phyloP scores from a whole-genome alignment of 2,329 filamentous ascomycete species.

The Trichoderma atrobrunneum region DNA sequence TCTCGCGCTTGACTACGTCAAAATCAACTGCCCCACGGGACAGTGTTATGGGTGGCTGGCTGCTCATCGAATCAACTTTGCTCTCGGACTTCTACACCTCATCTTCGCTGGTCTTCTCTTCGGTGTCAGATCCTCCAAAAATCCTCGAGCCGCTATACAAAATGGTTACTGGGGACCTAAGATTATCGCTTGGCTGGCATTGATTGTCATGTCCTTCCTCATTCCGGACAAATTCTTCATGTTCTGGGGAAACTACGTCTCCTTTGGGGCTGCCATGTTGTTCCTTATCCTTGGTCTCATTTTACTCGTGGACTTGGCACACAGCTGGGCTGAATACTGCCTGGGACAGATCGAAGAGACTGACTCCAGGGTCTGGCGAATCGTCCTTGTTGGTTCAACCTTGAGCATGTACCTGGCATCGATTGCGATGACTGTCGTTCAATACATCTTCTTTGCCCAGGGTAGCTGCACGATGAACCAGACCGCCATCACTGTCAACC shows the following conservation, averaged over 20 bases:
- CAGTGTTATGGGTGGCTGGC: conserved; percentile 95
- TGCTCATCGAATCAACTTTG: conserved; percentile 97
- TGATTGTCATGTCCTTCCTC: conserved; percentile 89
- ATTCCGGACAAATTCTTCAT: conserved; percentile 95
- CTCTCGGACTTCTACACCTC: conserved; percentile 89
- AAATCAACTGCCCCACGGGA: conserved; percentile 86
- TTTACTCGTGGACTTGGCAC: conserved; percentile 88
- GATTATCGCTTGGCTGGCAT: conserved; percentile 79
- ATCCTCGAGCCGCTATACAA: conserved; percentile 82
- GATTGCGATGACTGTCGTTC: conserved; percentile 89
- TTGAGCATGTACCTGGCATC: conserved; percentile 90
- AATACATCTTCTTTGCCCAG: conserved; percentile 93
- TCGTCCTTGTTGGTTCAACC: conserved; percentile 85
- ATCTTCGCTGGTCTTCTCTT: conserved; percentile 80
- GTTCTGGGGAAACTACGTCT: conserved; percentile 92
- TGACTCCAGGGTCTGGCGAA: conserved; percentile 81
- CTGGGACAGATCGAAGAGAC: conserved; percentile 87
- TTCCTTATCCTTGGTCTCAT: conserved; percentile 92
- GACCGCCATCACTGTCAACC: conserved; percentile 89
- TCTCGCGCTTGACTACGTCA: conserved; percentile 91
- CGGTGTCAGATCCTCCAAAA: conserved; percentile 82
- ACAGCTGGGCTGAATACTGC: conserved; percentile 97
- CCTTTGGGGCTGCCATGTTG: conserved; percentile 82
- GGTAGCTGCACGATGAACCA: conserved; percentile 92
- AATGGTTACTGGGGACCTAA: conserved; percentile 99